Base-by-base conservation (phyloP, 1,139 yeast genomes). In the Zygosaccharomyces sapae region DNA sequence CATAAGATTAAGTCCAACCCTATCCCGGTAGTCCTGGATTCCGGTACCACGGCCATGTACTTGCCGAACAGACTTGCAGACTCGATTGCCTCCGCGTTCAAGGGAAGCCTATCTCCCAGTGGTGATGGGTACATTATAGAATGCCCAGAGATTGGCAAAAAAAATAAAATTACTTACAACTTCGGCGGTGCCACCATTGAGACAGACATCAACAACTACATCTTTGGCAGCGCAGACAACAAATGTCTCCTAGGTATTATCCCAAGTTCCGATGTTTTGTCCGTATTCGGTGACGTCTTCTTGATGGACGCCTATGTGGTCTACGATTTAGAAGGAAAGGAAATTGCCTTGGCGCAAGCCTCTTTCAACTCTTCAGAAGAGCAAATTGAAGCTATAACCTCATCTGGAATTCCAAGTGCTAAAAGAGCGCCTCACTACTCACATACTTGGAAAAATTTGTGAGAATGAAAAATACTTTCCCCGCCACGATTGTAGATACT, bases 11-110 rank as follows among this genome's bases (percentile, higher is more conserved):
- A 61, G 1, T 38, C 54, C 7, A 50, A 55, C 3, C 45, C 57
- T 7, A 46, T 54, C 30, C 67, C 77, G 1, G 84, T 80, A 3
- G 63, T 80, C 38, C 65, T 84, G 35, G 90, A 84, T 65, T 76
- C 86, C 1, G 89, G 89, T 46, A 77, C 88, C 8, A 77, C 89
- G 3, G 64, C 78, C 44, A 71, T 83, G 1, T 76, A 75, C 55
- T 58, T 81, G 5, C 83, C 86, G 25, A 38, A 55, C 1, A 60
- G 52, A 10, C 56, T 74, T 25, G 59, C 77, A 12, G 51, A 57
- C 2, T 47, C 61, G 2, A 59, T 80, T 34, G 77, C 74, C 0
- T 43, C 48, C 1, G 43, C 58, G 1, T 47, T 75, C 6, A 69
- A 71, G 31, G 72, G 68, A 4, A 61, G 62, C 16, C 18, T 16